Evolutionary conservation across 805 yeast species (phyloP).

Genomic region (Metschnikowia koreensis): DNA sequence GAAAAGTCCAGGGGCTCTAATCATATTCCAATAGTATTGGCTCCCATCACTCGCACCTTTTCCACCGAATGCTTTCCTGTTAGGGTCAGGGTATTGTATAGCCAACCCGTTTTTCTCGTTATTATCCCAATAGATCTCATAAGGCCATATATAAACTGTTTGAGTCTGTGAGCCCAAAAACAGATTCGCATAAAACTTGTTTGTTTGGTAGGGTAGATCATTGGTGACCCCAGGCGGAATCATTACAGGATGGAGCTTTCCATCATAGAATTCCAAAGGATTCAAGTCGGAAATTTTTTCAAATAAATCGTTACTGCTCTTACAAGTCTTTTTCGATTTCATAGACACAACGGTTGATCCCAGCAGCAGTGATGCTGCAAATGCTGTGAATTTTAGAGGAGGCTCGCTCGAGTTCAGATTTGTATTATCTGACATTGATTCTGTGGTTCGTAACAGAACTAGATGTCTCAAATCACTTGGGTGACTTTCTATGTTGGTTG

Average conservation of each 20-base stretch:
- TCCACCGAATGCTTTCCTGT: slow-evolving; percentile 47
- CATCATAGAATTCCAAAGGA: slow-evolving; percentile 47
- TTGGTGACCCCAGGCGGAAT: slow-evolving; percentile 49
- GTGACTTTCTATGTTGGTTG: too few species aligned
- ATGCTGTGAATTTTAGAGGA: too few species aligned
- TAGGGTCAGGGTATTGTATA: slow-evolving; percentile 52
- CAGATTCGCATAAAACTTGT: slow-evolving; percentile 72
- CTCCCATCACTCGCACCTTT: slow-evolving; percentile 44
- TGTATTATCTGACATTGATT: too few species aligned
- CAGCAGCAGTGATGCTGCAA: not conserved
- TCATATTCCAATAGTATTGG: slow-evolving; percentile 54
- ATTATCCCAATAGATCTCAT: slow-evolving; percentile 56
- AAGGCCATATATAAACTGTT: slow-evolving; percentile 66
- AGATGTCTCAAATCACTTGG: too few species aligned
- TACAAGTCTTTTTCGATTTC: not conserved
- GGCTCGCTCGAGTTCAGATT: too few species aligned
- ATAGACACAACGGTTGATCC: not conserved
- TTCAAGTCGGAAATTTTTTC: slow-evolving; percentile 42
- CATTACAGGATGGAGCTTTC: slow-evolving; percentile 43
- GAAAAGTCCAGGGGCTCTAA: slow-evolving; percentile 52
- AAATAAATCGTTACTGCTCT: slow-evolving; percentile 40
- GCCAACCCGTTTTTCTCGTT: slow-evolving; percentile 53
- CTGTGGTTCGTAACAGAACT: too few species aligned
- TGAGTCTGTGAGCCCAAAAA: slow-evolving; percentile 53
- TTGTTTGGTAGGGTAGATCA: slow-evolving; percentile 56